A percentile compares a stretch with the other conserved stretches of the same genome.
Evolutionary conservation across 2,329 filamentous ascomycete species (phyloP).

Genomic region (Pseudogymnoascus sp.): DNA sequence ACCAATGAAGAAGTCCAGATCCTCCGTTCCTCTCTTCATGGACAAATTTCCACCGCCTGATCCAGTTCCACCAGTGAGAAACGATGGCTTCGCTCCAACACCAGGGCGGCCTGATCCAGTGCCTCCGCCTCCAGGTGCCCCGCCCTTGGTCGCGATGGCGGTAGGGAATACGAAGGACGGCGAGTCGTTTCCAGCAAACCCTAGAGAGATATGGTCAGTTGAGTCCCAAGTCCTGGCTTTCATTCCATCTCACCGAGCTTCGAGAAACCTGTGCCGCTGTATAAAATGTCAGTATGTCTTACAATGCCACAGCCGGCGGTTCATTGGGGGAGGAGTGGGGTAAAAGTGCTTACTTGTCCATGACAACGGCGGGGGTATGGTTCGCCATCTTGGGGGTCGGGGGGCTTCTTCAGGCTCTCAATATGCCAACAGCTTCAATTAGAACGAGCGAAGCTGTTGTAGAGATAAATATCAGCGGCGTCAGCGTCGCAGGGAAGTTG

Average conservation of each 20-base stretch:
- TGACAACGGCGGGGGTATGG: conserved; percentile 99
- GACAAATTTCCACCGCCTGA: conserved; percentile 68
- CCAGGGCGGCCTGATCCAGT: conserved; percentile 82
- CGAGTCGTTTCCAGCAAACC: conserved; percentile 98
- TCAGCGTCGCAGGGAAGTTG: neutral
- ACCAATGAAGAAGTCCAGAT: conserved; percentile 97
- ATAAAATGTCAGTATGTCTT: conserved; percentile 25
- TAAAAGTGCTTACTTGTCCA: conserved; percentile 88
- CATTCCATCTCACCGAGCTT: conserved; percentile 70
- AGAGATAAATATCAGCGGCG: conserved; percentile 6
- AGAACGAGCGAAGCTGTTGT: neutral
- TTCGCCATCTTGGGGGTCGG: conserved; percentile 64
- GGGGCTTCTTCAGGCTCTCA: neutral
- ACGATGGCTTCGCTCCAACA: conserved; percentile 91
- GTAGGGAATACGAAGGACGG: conserved; percentile 99
- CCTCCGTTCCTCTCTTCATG: conserved; percentile 90
- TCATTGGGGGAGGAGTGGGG: conserved; percentile 22
- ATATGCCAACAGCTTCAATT: conserved; percentile 9
- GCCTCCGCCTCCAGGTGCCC: conserved; percentile 60
- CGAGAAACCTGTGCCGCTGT: conserved; percentile 96
- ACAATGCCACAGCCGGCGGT: neutral
- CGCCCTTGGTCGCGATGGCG: conserved; percentile 90
- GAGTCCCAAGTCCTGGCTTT: neutral
- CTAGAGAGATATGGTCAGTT: conserved; percentile 37
- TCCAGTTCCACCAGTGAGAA: conserved; percentile 83